phyloP scores from a whole-genome alignment of 2,329 filamentous ascomycete genomes.

The Penicillium sp. region DNA sequence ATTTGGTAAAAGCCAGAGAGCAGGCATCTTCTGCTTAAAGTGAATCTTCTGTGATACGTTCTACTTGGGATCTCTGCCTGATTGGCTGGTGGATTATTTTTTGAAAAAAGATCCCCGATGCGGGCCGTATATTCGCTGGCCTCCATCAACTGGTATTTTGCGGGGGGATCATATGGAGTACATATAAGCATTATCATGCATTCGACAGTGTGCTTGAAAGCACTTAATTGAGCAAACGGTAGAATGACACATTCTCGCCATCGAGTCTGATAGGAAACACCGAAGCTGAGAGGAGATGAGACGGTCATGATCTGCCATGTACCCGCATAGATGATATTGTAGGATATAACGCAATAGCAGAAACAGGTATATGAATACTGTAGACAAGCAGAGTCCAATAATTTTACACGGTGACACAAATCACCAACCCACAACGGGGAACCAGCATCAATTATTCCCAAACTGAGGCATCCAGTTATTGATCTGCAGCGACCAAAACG shows the following conservation, averaged over 20 bases:
- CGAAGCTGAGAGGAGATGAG: background rate
- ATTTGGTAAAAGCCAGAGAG: constrained; percentile 63
- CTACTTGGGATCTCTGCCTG: background rate
- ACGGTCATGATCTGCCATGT: background rate
- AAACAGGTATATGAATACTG: constrained; percentile 11
- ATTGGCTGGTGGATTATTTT: background rate
- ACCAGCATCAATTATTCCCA: background rate
- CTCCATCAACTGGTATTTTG: constrained; percentile 18
- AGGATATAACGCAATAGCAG: background rate
- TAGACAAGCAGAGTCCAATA: constrained; percentile 10
- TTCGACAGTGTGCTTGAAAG: background rate
- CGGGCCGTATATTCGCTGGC: constrained; percentile 19
- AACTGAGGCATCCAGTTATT: constrained; percentile 21
- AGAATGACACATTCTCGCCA: background rate
- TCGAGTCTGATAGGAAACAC: background rate
- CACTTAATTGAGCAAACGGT: background rate
- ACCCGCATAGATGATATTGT: background rate
- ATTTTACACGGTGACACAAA: constrained; percentile 20
- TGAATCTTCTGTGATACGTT: background rate
- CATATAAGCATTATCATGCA: background rate
- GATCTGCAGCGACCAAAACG: constrained; percentile 70
- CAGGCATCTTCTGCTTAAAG: constrained; percentile 32
- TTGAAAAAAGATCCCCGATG: constrained; percentile 10
- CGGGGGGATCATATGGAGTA: background rate
- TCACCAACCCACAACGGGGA: background rate